These are phyloP conservation scores for Phlyctochytrium arcticum DNA, from an alignment of 192 early-diverging fungal genomes.

Conservation along the genomic window DNA sequence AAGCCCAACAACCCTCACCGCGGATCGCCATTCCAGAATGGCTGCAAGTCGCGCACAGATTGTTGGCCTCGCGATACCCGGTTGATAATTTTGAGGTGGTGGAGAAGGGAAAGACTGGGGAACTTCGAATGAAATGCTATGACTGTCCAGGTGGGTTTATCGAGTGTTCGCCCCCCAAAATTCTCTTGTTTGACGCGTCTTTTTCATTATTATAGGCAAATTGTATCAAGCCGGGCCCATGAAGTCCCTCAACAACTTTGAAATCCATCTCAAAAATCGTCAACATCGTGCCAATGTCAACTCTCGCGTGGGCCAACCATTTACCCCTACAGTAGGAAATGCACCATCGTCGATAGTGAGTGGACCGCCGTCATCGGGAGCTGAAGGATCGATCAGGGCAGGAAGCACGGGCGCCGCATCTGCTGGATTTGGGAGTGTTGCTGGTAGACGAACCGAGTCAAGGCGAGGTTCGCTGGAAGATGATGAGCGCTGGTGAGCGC, in stretches of 20 bases:
- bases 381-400: too few species aligned
- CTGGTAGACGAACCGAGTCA: too few species aligned
- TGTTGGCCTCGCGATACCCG: conserved; percentile 37
- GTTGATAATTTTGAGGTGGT: conserved; percentile 46
- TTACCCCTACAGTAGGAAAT: background rate
- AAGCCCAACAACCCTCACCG: background rate
- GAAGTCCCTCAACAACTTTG: conserved; percentile 45
- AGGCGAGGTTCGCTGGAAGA: too few species aligned
- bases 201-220: conserved; percentile 24
- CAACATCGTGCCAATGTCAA: conserved; percentile 21
- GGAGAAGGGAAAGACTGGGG: conserved; percentile 24
- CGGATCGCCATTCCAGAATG: conserved; percentile 26
- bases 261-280: conserved; percentile 49
- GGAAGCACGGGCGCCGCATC: too few species aligned
- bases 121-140: conserved; percentile 38
- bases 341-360: too few species aligned
- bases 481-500: too few species aligned
- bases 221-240: conserved; percentile 46
- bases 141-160: conserved; percentile 40
- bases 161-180: too few species aligned
- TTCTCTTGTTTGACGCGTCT: background rate
- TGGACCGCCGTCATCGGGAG: too few species aligned
- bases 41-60: conserved; percentile 22
- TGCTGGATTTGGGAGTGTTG: too few species aligned
- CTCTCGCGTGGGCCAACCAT: too few species aligned